These are phyloP conservation scores for Flueggea neowawraea DNA, from an alignment of 441 rosid species.

Conservation along the genomic window DNA sequence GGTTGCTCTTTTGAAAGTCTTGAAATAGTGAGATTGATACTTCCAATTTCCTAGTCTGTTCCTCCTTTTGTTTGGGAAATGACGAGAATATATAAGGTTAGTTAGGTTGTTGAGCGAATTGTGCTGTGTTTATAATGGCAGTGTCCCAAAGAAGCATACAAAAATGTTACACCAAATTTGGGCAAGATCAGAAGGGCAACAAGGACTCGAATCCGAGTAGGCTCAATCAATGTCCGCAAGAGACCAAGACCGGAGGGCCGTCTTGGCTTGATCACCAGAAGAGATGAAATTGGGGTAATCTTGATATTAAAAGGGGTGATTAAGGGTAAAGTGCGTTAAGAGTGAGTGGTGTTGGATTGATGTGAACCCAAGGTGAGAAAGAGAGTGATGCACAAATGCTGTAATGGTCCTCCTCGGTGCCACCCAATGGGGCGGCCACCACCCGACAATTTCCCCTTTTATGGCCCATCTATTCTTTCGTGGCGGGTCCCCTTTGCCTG, in stretches of 20 bases:
- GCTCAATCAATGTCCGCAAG: conserved; percentile 28
- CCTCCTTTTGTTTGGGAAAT: not conserved
- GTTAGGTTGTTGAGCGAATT: no score
- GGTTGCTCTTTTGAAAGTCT: not conserved
- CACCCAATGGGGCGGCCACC: conserved; percentile 58
- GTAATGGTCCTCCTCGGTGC: conserved; percentile 38
- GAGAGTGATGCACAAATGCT: conserved; percentile 26
- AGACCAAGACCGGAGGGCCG: conserved; percentile 21
- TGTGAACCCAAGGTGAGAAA: conserved; percentile 35
- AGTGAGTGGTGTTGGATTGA: conserved; percentile 20
- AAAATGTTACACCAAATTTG: conserved; percentile 8
- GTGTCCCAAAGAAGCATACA: not conserved
- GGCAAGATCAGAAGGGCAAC: conserved; percentile 14
- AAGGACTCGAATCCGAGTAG: conserved; percentile 8
- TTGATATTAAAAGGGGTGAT: conserved; percentile 14
- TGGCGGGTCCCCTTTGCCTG: conserved; percentile 27
- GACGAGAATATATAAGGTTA: not conserved
- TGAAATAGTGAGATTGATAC: no score
- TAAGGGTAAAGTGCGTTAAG: conserved; percentile 11
- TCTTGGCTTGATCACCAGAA: conserved; percentile 21
- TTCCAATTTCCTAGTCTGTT: not conserved
- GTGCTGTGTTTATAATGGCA: no score
- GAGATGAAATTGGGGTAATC: not conserved
- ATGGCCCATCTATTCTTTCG: conserved; percentile 5
- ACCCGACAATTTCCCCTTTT: conserved; percentile 37